phyloP scores from a whole-genome alignment of 2,329 filamentous ascomycete species.

The Celoporthe dispersa region DNA sequence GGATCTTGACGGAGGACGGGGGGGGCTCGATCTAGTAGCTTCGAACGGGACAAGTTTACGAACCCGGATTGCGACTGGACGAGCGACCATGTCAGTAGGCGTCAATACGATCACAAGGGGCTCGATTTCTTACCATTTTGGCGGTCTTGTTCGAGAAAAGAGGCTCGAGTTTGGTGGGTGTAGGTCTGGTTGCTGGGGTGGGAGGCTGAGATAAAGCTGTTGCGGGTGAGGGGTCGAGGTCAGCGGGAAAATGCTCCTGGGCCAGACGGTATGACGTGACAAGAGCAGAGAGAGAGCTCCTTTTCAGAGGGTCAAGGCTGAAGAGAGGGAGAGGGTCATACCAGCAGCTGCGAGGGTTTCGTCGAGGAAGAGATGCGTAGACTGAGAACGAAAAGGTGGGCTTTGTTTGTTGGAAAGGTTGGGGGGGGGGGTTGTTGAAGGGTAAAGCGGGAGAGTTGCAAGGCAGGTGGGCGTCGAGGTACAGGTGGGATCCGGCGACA shows the following conservation, averaged over 20 bases:
- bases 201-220: slow-evolving; percentile 24
- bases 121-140: slow-evolving; percentile 26
- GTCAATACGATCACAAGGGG: not conserved
- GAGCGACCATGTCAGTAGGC: slow-evolving; percentile 5
- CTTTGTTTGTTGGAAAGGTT: slow-evolving; percentile 19
- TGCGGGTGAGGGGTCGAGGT: slow-evolving; percentile 29
- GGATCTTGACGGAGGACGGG: slow-evolving; percentile 5
- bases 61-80: slow-evolving; percentile 71
- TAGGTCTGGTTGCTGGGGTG: slow-evolving; percentile 17
- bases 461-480: slow-evolving; percentile 22
- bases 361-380: slow-evolving; percentile 20
- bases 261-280: slow-evolving; percentile 27
- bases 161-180: slow-evolving; percentile 18
- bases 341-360: slow-evolving; percentile 19
- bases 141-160: slow-evolving; percentile 12
- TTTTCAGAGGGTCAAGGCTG: not conserved
- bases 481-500: slow-evolving; percentile 18
- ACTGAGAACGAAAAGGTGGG: slow-evolving; percentile 14
- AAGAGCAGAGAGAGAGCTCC: not conserved
- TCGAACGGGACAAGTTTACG: slow-evolving; percentile 42
- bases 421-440: slow-evolving; percentile 18
- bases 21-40: slow-evolving; percentile 19
- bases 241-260: slow-evolving; percentile 19
- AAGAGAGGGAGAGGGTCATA: slow-evolving; percentile 12
- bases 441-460: slow-evolving; percentile 20